These are phyloP conservation scores for Cercophora samala DNA, from an alignment of 495 filamentous ascomycete species.

Conservation along the genomic window DNA sequence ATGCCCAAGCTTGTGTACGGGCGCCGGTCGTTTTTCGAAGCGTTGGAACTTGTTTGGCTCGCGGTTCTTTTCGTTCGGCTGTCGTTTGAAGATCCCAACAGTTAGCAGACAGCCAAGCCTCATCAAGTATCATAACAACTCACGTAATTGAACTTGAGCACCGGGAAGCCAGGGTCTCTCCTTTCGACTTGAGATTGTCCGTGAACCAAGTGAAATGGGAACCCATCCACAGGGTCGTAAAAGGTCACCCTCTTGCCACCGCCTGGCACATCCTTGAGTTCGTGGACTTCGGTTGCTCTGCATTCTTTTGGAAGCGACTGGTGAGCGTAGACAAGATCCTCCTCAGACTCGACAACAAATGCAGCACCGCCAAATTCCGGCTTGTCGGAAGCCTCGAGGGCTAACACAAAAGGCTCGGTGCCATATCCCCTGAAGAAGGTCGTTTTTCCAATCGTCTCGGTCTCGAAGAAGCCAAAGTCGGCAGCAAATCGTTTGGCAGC, in stretches of 20 bases:
- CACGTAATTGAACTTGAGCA: slow-evolving; percentile 45
- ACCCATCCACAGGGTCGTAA: slow-evolving; percentile 57
- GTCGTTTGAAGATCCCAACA: slow-evolving; percentile 7
- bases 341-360: slow-evolving; percentile 54
- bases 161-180: slow-evolving; percentile 41
- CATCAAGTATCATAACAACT: background rate
- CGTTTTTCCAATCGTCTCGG: slow-evolving; percentile 43
- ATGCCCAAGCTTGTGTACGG: slow-evolving; percentile 73
- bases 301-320: slow-evolving; percentile 41
- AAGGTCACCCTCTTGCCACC: slow-evolving; percentile 58
- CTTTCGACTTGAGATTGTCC: slow-evolving; percentile 46
- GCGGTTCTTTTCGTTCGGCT: slow-evolving; percentile 49
- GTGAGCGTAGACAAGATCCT: slow-evolving; percentile 50
- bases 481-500: slow-evolving; percentile 47
- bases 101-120: background rate
- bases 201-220: slow-evolving; percentile 56
- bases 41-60: slow-evolving; percentile 47
- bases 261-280: slow-evolving; percentile 53
- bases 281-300: slow-evolving; percentile 47
- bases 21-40: slow-evolving; percentile 61
- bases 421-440: slow-evolving; percentile 61
- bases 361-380: slow-evolving; percentile 52
- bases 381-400: slow-evolving; percentile 46
- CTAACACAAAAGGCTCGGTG: slow-evolving; percentile 56
- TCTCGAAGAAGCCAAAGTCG: slow-evolving; percentile 57